Base-by-base conservation (phyloP, 2,329 filamentous ascomycete species). In the Apiospora sp. region DNA sequence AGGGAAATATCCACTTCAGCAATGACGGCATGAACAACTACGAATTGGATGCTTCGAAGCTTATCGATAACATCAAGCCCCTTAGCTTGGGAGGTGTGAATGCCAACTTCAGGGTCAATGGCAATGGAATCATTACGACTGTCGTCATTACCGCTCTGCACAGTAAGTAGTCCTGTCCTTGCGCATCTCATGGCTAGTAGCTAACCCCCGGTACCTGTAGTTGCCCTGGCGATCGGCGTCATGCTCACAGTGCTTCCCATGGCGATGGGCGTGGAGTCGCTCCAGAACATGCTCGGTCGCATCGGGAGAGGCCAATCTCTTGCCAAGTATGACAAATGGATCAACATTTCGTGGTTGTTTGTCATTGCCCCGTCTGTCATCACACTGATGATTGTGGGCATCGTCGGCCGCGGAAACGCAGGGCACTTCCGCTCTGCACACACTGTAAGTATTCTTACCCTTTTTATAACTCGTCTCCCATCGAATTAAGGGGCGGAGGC, bases 371-470 rank as follows among this genome's bases (percentile, higher is more conserved):
- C 81, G 0, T 75, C 75, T 0, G 41, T 79, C 2, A 16, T 80
- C 27, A 13, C 78, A 6, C 69, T 80, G 7, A 67, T 80, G 30
- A 58, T 81, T 12, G 79, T 81, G 34, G 81, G 80, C 22, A 34
- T 75, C 19, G 61, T 82, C 10, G 69, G 76, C 0, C 72, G 72
- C 3, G 75, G 79, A 0, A 75, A 74, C 12, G 71, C 77, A 0
- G 71, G 68, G 1, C 78, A 82, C 49, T 81, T 82, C 72, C 73
- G 75, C 12, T 79, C 78, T 4, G 73, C 76, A 3, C 81, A 82
- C 34, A 79, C 76, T 0, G 79, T 82, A 76, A 74, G 79, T 76
- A 14, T 13, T 14, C 13, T 58, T n/a, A n/a, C 5, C 44, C 68
- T 24, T 37, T 27, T 5, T 22, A 8, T 58, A 10, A 10, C 24